phyloP scores from a whole-genome alignment of 2,329 filamentous ascomycete genomes.

The Exserohilum turcica region DNA sequence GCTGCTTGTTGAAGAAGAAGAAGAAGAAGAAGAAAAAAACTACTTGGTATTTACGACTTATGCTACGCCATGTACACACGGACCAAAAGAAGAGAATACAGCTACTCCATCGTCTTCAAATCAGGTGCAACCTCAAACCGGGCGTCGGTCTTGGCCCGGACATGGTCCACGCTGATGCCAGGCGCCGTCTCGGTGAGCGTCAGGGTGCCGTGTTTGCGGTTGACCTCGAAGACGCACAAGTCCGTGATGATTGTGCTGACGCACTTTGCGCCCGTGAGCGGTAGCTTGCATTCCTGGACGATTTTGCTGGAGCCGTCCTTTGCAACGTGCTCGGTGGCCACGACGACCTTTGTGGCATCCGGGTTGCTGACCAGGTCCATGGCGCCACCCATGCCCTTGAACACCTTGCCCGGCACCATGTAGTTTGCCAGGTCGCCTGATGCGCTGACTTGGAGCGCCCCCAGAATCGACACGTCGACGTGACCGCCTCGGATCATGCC shows the following conservation, averaged over 20 bases:
- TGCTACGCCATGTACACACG: background rate
- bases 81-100: background rate
- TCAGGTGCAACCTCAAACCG: constrained; percentile 78
- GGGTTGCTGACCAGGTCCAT: constrained; percentile 92
- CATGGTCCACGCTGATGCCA: constrained; percentile 84
- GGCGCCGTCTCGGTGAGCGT: constrained; percentile 83
- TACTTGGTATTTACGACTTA: background rate
- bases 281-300: constrained; percentile 64
- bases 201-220: constrained; percentile 66
- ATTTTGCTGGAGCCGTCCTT: constrained; percentile 94
- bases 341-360: constrained; percentile 80
- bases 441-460: constrained; percentile 85
- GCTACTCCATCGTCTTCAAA: constrained; percentile 72
- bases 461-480: constrained; percentile 85
- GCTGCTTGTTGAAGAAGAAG: background rate
- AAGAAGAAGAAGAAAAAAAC: background rate
- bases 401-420: constrained; percentile 83
- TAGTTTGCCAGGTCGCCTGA: constrained; percentile 86
- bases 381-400: constrained; percentile 89
- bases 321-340: constrained; percentile 92
- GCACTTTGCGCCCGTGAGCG: constrained; percentile 46
- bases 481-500: constrained; percentile 90
- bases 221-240: constrained; percentile 64
- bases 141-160: constrained; percentile 84
- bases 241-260: constrained; percentile 50